These are phyloP conservation scores for Coemansia sp. DNA, from an alignment of 192 early-diverging fungal genomes.

Conservation along the genomic window DNA sequence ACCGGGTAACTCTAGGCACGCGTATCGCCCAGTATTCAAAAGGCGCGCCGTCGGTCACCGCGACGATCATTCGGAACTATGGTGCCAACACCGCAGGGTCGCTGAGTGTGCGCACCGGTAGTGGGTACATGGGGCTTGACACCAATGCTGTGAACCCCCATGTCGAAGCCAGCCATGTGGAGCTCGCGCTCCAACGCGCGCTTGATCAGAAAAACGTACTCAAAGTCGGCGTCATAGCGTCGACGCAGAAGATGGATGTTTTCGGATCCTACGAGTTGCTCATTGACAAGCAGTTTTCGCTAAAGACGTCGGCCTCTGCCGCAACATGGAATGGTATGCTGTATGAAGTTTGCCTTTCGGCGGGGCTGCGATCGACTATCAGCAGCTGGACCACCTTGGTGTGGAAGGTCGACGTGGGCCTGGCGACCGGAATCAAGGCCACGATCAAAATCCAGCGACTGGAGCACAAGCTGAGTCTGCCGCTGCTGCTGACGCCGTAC, in stretches of 20 bases:
- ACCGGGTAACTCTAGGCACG: constrained; percentile 6
- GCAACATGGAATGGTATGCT: constrained; percentile 1
- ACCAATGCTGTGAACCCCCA: neutral
- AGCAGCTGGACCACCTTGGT: constrained; percentile 50
- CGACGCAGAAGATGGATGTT: constrained; percentile 13
- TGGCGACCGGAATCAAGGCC: constrained; percentile 56
- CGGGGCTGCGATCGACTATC: constrained; percentile 12
- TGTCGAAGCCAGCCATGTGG: constrained; percentile 20
- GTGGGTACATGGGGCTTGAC: constrained; percentile 14
- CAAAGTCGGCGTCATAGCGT: constrained; percentile 9
- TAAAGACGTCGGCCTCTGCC: constrained; percentile 7
- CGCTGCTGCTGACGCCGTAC: constrained; percentile 59
- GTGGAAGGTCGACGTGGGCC: constrained; percentile 59
- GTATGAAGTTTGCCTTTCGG: constrained; percentile 4
- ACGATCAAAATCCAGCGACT: constrained; percentile 61
- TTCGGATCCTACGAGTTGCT: constrained; percentile 9
- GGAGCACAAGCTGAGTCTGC: constrained; percentile 64
- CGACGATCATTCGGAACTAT: constrained; percentile 65
- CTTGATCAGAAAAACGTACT: constrained; percentile 4
- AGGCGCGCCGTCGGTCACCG: constrained; percentile 59
- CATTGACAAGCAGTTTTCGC: constrained; percentile 27
- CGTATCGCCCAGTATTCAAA: constrained; percentile 51
- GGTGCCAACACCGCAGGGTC: constrained; percentile 62
- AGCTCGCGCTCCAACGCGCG: constrained; percentile 5
- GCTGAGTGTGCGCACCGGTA: constrained; percentile 74